Evolutionary conservation across 148 eudicot genomes (phyloP).

Genomic region (Cornus kousa): DNA sequence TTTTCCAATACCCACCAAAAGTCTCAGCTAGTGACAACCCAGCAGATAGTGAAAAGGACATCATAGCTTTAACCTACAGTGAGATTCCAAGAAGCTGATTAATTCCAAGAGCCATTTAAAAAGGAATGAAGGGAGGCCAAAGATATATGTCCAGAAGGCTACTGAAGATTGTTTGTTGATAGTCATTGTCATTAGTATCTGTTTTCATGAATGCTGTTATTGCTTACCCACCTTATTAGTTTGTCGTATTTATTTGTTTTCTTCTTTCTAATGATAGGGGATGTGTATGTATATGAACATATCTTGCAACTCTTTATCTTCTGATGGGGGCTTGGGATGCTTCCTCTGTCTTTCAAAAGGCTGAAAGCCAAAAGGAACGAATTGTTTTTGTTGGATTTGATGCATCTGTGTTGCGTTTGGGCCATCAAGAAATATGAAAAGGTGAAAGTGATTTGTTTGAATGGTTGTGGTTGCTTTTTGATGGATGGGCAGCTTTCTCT

Average conservation of each 20-base stretch:
- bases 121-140: conserved; percentile 15
- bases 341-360: conserved; percentile 19
- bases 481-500: no score
- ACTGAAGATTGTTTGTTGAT: conserved; percentile 9
- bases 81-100: conserved; percentile 11
- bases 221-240: conserved; percentile 15
- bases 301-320: conserved; percentile 10
- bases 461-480: not conserved
- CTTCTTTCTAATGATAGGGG: not conserved
- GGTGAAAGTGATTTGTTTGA: conserved; percentile 4
- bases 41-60: conserved; percentile 14
- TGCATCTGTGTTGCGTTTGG: conserved; percentile 19
- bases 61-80: conserved; percentile 14
- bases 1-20: not conserved
- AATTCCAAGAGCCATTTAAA: conserved; percentile 8
- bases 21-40: no score
- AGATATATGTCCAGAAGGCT: conserved; percentile 14
- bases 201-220: conserved; percentile 6
- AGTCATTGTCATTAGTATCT: not conserved
- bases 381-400: conserved; percentile 26
- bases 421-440: conserved; percentile 17
- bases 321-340: conserved; percentile 18
- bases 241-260: not conserved
- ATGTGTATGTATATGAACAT: not conserved
- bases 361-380: conserved; percentile 14